These are phyloP conservation scores for Torulaspora pretoriensis DNA, from an alignment of 1,139 yeast genomes.

Conservation along the genomic window DNA sequence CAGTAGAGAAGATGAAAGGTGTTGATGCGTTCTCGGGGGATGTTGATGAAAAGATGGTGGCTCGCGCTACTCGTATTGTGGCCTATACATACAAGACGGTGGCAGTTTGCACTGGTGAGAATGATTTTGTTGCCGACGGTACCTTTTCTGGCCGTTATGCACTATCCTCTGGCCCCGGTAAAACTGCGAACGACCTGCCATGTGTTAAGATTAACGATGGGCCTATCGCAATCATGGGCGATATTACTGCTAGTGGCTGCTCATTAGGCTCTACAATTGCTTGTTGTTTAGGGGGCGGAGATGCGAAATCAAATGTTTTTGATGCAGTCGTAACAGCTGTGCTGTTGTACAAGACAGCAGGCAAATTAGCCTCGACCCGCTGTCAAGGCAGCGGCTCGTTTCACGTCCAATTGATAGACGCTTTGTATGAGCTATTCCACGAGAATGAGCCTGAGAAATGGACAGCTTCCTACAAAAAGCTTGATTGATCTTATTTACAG, in stretches of 20 bases:
- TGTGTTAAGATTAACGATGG: slow-evolving; percentile 44
- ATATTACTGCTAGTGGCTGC: slow-evolving; percentile 88
- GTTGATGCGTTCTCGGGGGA: slow-evolving; percentile 55
- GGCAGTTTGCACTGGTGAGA: slow-evolving; percentile 68
- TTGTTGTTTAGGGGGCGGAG: slow-evolving; percentile 50
- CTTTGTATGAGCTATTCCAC: slow-evolving; percentile 25
- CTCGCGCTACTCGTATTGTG: slow-evolving; percentile 47
- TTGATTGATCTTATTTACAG: slow-evolving; percentile 12
- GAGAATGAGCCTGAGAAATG: slow-evolving; percentile 30
- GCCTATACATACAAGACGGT: slow-evolving; percentile 53
- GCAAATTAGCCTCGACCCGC: slow-evolving; percentile 45
- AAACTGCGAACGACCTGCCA: slow-evolving; percentile 31
- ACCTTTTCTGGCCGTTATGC: slow-evolving; percentile 27
- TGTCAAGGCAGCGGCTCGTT: slow-evolving; percentile 34
- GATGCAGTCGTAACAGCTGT: slow-evolving; percentile 59
- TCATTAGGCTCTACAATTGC: slow-evolving; percentile 74
- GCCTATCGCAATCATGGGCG: slow-evolving; percentile 64
- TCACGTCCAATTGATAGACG: slow-evolving; percentile 31
- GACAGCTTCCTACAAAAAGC: slow-evolving; percentile 20
- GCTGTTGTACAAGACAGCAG: slow-evolving; percentile 59
- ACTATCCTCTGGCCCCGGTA: slow-evolving; percentile 23
- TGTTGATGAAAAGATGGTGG: slow-evolving; percentile 34
- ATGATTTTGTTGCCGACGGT: slow-evolving; percentile 48
- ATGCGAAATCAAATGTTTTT: slow-evolving; percentile 39
- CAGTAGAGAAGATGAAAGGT: slow-evolving; percentile 57